phyloP scores from a whole-genome alignment of 345 rosid genomes.

The Arabis alpina region DNA sequence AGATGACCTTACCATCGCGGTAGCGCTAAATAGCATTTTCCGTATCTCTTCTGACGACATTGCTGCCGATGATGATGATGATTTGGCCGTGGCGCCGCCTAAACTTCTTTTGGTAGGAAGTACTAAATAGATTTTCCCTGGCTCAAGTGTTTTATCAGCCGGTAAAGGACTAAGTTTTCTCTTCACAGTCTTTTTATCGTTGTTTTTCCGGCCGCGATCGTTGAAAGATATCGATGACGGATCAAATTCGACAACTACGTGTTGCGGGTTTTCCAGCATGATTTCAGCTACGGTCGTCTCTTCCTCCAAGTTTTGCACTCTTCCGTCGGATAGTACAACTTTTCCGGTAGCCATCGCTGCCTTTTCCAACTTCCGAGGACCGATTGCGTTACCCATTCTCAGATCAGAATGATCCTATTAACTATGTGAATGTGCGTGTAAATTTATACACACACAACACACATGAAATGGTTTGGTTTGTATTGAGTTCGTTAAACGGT shows the following conservation, averaged over 20 bases:
- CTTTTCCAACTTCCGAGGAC: slow-evolving; percentile 33
- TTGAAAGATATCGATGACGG: slow-evolving; percentile 41
- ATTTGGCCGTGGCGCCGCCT: slow-evolving; percentile 38
- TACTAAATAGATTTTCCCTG: slow-evolving; percentile 60
- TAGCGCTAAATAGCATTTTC: slow-evolving; percentile 51
- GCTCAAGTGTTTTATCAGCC: slow-evolving; percentile 68
- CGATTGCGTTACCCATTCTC: slow-evolving; percentile 63
- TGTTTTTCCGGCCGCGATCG: slow-evolving; percentile 6
- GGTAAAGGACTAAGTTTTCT: slow-evolving; percentile 66
- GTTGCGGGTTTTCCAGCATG: slow-evolving; percentile 75
- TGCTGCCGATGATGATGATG: slow-evolving; percentile 25
- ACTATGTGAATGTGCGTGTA: slow-evolving; percentile 1
- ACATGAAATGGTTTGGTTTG: slow-evolving; percentile 42
- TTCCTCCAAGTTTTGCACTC: slow-evolving; percentile 52
- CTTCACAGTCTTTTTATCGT: slow-evolving; percentile 25
- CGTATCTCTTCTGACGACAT: slow-evolving; percentile 57
- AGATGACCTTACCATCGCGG: slow-evolving; percentile 51
- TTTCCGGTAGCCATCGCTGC: slow-evolving; percentile 45
- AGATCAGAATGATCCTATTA: slow-evolving; percentile 1
- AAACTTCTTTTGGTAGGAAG: slow-evolving; percentile 55
- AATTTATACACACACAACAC: neutral
- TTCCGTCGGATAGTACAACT: slow-evolving; percentile 69
- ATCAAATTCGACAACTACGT: slow-evolving; percentile 74
- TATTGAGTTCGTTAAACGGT: slow-evolving; percentile 69
- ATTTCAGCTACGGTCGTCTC: slow-evolving; percentile 75